Conservation (phyloP, 2,329 filamentous ascomycete species). For the Seiridium cupressi region DNA sequence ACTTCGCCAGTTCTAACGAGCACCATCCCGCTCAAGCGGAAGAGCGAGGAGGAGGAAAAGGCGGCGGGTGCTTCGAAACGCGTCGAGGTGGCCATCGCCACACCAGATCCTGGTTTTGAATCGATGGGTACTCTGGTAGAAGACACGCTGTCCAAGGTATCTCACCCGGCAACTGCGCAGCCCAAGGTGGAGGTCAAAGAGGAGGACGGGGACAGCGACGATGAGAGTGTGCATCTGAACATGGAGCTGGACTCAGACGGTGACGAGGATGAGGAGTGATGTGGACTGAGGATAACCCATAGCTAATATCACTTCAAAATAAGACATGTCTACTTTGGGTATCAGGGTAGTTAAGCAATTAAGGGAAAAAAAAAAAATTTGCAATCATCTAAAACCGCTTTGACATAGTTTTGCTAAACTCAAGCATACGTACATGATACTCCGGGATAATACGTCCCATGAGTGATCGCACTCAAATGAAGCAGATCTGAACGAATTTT, state of each 20-base stretch:
- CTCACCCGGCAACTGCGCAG: background rate
- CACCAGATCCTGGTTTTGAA: slow-evolving; percentile 9
- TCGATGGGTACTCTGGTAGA: slow-evolving; percentile 9
- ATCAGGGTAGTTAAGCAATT: no score
- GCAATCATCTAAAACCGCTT: no score
- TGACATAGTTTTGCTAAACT: background rate
- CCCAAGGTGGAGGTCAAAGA: slow-evolving; percentile 20
- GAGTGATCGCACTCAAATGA: no score
- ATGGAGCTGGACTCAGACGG: slow-evolving; percentile 50
- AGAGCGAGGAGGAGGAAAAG: slow-evolving; percentile 35
- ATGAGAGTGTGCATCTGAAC: slow-evolving; percentile 57
- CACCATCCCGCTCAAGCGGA: slow-evolving; percentile 36
- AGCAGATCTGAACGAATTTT: no score
- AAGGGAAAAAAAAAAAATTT: no score
- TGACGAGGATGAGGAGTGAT: slow-evolving; percentile 1
- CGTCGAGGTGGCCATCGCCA: slow-evolving; percentile 26
- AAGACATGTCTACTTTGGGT: no score
- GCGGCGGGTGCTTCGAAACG: slow-evolving; percentile 34
- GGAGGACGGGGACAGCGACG: slow-evolving; percentile 43
- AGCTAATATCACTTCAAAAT: no score
- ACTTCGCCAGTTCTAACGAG: slow-evolving; percentile 9
- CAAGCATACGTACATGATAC: no score
- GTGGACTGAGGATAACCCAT: background rate
- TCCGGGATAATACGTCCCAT: no score
- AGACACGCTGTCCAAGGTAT: background rate